A percentile compares a stretch with the other conserved stretches of the same genome.
phyloP scores from a whole-genome alignment of 345 rosid genomes.

The Pistacia integerrima region DNA sequence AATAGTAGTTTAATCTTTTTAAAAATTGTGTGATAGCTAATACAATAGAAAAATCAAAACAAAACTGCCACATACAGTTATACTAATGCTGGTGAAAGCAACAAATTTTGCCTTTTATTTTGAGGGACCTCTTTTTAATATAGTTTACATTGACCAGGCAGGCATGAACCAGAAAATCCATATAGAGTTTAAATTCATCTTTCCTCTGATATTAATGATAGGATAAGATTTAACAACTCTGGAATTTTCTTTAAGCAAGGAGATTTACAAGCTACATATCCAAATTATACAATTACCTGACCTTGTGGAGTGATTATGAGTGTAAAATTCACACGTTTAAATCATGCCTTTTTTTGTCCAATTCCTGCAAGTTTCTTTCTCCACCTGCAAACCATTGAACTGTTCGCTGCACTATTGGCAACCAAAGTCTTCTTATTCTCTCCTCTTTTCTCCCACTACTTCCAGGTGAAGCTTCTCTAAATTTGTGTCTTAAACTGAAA shows the following conservation, averaged over 20 bases:
- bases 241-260: neutral
- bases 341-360: slow-evolving; percentile 7
- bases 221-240: neutral
- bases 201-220: neutral
- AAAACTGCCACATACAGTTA: neutral
- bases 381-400: slow-evolving; percentile 44
- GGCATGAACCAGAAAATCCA: neutral
- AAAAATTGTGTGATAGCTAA: neutral
- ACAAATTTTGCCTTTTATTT: neutral
- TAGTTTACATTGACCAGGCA: neutral
- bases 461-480: slow-evolving; percentile 5
- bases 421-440: slow-evolving; percentile 43
- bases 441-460: slow-evolving; percentile 32
- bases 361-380: slow-evolving; percentile 20
- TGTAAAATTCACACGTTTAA: slow-evolving; percentile 8
- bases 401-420: slow-evolving; percentile 41
- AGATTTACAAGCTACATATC: neutral
- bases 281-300: neutral
- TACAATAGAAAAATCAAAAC: neutral
- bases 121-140: no score
- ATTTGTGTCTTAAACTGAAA: slow-evolving; percentile 8
- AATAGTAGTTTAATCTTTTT: neutral
- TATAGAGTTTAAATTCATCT: neutral
- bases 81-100: slow-evolving; percentile 4
- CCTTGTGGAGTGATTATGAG: neutral